Evolutionary conservation across 1,139 yeast species (phyloP), one percentile per base, ranked within the genome.

Genomic region (Candida labiduridarum): DNA sequence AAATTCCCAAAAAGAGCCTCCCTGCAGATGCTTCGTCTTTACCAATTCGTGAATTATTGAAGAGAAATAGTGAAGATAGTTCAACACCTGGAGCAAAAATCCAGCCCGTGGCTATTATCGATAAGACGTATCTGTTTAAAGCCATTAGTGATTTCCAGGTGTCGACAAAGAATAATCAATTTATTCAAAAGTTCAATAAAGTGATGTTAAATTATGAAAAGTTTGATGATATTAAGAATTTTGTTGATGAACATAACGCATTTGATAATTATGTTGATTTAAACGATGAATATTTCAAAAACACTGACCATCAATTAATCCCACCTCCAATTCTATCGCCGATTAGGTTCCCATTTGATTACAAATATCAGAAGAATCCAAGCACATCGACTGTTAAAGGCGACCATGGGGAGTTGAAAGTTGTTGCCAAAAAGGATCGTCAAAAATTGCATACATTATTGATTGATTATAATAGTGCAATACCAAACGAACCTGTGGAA

Each of bases 81-180:
- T 46, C 53, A 2, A 61, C 62, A 2, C 58, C 67, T 3, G 61
- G 71, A 4, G 77, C 76, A 47, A 69, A 68, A 27, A 77, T 80
- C 1, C 72, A 74, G 45, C 94, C 96, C 0, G 77, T 82, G 5
- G 94, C 87, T 0, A 78, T 90, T 15, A 75, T 91, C 19, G 83
- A 84, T 58, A 81, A 83, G 53, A 87, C 87, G 15, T 87, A 84
- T 60, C 81, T 89, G 57, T 94, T 92, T 65, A 80, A 96, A 58
- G 90, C 89, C 52, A 82, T 94, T 76, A 84, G 94, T 1, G 99
- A 94, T 67, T 94, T 90, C 64, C 99, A 92, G 64, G 80, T 83
- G 54, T 72, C 80, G 33, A 81, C 92, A 16, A 80, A 79, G 49
- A 78, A 82, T 56, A 86, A 88, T 12, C 62, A 72, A 1, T 76